These are phyloP conservation scores for Talaromyces sp. DNA, from an alignment of 2,329 filamentous ascomycete genomes.

Conservation along the genomic window DNA sequence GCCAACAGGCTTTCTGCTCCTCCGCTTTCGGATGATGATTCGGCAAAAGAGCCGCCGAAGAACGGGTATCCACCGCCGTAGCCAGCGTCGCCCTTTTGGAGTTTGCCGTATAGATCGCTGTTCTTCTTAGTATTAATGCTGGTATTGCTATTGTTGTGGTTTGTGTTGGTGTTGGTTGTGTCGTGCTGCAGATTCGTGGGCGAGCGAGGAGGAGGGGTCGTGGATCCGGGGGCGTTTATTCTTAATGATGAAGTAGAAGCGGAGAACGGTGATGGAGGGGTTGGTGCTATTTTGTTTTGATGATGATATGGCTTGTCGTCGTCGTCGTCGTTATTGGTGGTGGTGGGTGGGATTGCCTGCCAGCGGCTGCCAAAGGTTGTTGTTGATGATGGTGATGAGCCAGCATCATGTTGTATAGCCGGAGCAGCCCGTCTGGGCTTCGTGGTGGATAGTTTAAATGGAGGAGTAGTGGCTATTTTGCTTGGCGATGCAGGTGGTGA, in stretches of 20 bases:
- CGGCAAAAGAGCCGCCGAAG: slow-evolving; percentile 39
- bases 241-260: background rate
- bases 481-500: background rate
- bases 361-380: background rate
- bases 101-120: slow-evolving; percentile 57
- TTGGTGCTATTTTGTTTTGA: background rate
- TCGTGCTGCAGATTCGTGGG: background rate
- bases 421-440: background rate
- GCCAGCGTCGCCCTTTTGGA: slow-evolving; percentile 59
- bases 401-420: background rate
- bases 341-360: background rate
- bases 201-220: background rate
- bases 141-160: background rate
- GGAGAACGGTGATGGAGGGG: background rate
- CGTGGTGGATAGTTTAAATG: slow-evolving; percentile 1
- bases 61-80: slow-evolving; percentile 56
- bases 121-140: slow-evolving; percentile 13
- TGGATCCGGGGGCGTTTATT: background rate
- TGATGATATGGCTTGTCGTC: background rate
- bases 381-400: background rate
- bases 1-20: slow-evolving; percentile 70
- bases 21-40: slow-evolving; percentile 34
- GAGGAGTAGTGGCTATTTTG: background rate
- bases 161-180: background rate
- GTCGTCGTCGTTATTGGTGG: background rate